phyloP scores from a whole-genome alignment of 768 basidiomycete species.

The Leccinum rimulosum region DNA sequence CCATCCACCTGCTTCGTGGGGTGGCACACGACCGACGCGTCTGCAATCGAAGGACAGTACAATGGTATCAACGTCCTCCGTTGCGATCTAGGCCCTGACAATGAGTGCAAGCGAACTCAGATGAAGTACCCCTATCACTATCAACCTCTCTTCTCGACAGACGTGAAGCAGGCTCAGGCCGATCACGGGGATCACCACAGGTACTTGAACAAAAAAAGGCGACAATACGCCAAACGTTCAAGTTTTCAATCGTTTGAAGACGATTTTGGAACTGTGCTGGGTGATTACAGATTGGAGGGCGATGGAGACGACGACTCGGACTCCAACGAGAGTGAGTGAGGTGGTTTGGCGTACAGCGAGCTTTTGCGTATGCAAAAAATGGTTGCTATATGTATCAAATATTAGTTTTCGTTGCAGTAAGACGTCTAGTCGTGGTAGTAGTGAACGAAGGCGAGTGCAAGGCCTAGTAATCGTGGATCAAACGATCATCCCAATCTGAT shows the following conservation, averaged over 20 bases:
- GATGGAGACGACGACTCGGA: no score
- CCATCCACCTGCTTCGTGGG: constrained; percentile 1
- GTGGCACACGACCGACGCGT: constrained; percentile 1
- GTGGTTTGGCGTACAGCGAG: not conserved
- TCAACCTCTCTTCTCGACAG: not conserved
- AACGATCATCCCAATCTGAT: not conserved
- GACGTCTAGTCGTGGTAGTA: not conserved
- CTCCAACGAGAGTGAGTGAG: not conserved
- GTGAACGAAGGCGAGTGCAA: not conserved
- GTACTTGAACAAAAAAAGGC: not conserved
- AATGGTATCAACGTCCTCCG: constrained; percentile 3
- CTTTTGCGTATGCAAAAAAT: not conserved
- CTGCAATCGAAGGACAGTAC: not conserved
- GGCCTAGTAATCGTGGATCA: not conserved
- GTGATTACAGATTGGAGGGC: not conserved
- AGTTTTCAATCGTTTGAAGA: not conserved
- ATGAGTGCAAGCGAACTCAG: not conserved
- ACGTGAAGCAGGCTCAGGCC: not conserved
- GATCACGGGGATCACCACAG: not conserved
- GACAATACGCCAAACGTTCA: not conserved
- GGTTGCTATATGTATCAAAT: not conserved
- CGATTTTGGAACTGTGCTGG: not conserved
- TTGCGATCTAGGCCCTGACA: not conserved
- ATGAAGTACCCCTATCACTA: not conserved
- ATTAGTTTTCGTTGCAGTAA: not conserved